These are phyloP conservation scores for Rhizopus arrhizus DNA, from an alignment of 371 early-diverging fungal genomes.

Conservation along the genomic window DNA sequence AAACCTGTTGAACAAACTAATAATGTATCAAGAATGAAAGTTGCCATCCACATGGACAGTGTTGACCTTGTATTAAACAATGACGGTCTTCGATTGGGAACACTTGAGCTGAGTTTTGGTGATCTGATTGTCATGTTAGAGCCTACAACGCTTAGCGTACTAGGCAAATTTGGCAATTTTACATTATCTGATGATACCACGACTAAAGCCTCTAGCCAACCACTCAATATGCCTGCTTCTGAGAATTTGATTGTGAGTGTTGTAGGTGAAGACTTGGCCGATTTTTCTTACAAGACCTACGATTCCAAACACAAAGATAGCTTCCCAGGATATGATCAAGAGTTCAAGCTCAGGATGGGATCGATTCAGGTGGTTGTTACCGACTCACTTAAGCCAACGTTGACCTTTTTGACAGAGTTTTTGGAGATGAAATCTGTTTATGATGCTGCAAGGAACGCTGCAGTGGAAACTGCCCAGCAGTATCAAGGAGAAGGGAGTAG, in stretches of 20 bases:
- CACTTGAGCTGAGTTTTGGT: constrained; percentile 62
- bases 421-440: constrained; percentile 85
- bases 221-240: constrained; percentile 9
- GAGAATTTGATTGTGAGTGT: constrained; percentile 63
- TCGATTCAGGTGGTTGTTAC: constrained; percentile 66
- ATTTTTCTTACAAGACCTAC: constrained; percentile 73
- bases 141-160: constrained; percentile 51
- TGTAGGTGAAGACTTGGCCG: constrained; percentile 75
- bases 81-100: constrained; percentile 63
- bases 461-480: constrained; percentile 78
- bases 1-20: neutral
- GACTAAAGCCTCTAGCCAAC: neutral
- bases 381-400: constrained; percentile 53
- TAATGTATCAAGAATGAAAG: constrained; percentile 56
- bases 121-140: constrained; percentile 57
- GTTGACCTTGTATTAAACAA: constrained; percentile 69
- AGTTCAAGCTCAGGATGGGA: constrained; percentile 65
- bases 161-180: constrained; percentile 75
- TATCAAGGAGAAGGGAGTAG: constrained; percentile 48
- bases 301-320: constrained; percentile 27
- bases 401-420: constrained; percentile 74
- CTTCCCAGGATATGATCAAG: constrained; percentile 76
- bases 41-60: constrained; percentile 66
- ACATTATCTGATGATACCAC: constrained; percentile 60
- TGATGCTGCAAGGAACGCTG: constrained; percentile 85